These are phyloP conservation scores for Amanita phalloides DNA, from an alignment of 768 basidiomycete species.

Conservation along the genomic window DNA sequence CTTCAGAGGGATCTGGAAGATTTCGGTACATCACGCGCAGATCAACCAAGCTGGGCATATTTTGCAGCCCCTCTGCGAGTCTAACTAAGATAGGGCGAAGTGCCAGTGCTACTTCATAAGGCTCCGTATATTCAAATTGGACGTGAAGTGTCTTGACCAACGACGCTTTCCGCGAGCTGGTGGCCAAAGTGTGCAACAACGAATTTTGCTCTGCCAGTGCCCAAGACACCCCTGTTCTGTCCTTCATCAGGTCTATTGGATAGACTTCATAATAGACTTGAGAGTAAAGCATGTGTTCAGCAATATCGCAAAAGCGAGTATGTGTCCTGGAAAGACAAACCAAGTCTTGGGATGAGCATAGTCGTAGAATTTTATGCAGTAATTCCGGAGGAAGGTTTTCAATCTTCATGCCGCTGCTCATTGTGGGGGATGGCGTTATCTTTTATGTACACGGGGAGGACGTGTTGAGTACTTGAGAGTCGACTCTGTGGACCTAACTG, in stretches of 20 bases:
- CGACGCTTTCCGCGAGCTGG: neutral
- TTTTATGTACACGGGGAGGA: slow-evolving; percentile 18
- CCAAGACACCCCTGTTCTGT: neutral
- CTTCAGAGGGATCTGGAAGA: neutral
- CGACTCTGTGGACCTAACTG: no score
- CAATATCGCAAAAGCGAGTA: neutral
- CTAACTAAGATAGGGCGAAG: neutral
- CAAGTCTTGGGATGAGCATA: neutral
- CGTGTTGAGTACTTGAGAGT: no score
- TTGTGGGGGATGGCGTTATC: neutral
- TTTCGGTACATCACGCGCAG: neutral
- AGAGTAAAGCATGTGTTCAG: neutral
- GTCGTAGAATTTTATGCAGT: neutral
- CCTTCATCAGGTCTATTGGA: neutral
- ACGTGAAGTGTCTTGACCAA: neutral
- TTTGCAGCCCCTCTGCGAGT: neutral
- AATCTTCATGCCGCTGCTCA: neutral
- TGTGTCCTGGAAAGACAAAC: neutral
- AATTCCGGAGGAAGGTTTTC: neutral
- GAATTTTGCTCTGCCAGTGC: neutral
- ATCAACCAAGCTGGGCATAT: neutral
- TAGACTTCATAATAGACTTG: neutral
- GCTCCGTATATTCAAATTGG: neutral
- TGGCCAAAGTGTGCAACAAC: neutral
- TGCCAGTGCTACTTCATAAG: neutral